phyloP scores from a whole-genome alignment of 2,329 filamentous ascomycete genomes.

The Hortaea werneckii region DNA sequence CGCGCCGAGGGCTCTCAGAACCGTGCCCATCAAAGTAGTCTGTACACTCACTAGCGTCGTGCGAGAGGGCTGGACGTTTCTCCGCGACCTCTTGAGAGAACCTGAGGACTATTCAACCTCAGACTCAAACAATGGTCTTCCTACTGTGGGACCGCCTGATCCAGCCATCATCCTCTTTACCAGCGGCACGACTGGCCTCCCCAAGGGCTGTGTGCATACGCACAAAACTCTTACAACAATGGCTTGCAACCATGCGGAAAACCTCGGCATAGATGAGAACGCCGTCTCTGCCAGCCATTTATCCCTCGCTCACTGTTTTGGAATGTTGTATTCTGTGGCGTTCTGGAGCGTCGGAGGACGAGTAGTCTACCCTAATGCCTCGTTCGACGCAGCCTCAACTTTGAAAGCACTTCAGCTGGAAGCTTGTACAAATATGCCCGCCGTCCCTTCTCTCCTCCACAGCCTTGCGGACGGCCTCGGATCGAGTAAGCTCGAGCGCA shows the following conservation, averaged over 20 bases:
- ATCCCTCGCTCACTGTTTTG: neutral
- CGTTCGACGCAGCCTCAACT: neutral
- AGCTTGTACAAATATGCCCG: neutral
- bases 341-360: neutral
- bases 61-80: neutral
- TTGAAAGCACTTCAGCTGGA: neutral
- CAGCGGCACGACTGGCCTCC: neutral
- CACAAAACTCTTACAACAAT: neutral
- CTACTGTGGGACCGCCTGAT: neutral
- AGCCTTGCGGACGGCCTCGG: neutral
- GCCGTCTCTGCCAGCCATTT: neutral
- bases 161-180: neutral
- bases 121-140: neutral
- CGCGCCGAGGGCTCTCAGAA: neutral
- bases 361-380: neutral
- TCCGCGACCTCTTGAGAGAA: neutral
- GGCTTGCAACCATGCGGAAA: neutral
- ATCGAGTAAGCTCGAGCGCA: neutral
- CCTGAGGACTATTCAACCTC: neutral
- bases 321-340: neutral
- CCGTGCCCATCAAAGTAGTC: neutral
- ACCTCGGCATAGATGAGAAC: neutral
- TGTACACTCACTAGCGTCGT: neutral
- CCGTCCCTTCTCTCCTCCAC: neutral
- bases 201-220: neutral